A percentile compares a stretch with the other conserved stretches of the same genome.
These are phyloP conservation scores for Bathelium albidoporum DNA, from an alignment of 495 filamentous ascomycete genomes.

Conservation along the genomic window DNA sequence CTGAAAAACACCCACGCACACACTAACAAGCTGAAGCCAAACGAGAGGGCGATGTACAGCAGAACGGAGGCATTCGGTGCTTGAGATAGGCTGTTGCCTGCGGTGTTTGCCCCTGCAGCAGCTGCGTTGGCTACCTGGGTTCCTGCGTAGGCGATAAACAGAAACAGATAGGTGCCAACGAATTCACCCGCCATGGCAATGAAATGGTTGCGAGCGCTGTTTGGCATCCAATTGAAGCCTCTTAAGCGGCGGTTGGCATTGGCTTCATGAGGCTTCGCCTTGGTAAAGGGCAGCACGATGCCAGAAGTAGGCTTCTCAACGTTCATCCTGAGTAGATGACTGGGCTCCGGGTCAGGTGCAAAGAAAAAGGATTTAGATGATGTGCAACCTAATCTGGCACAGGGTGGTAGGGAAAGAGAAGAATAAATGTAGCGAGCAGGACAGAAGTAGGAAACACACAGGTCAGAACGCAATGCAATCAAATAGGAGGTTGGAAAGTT, in stretches of 20 bases:
- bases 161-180: conserved; percentile 24
- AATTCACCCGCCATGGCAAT: conserved; percentile 27
- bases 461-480: not conserved
- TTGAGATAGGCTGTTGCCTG: conserved; percentile 7
- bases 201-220: conserved; percentile 23
- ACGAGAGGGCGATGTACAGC: conserved; percentile 21
- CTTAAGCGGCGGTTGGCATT: not conserved
- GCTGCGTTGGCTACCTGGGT: conserved; percentile 26
- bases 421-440: not conserved
- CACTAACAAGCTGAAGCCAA: conserved; percentile 24
- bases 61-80: conserved; percentile 18
- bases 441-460: not conserved
- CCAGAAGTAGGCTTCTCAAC: conserved; percentile 18
- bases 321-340: conserved; percentile 9
- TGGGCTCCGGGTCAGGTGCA: not conserved
- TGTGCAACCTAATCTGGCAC: not conserved
- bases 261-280: not conserved
- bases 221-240: conserved; percentile 19
- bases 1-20: conserved; percentile 28
- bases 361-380: not conserved
- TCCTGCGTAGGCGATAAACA: conserved; percentile 25
- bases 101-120: conserved; percentile 10
- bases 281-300: conserved; percentile 18
- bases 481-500: not conserved
- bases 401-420: not conserved